Evolutionary conservation across 2,329 filamentous ascomycete genomes (phyloP).

Genomic region (Colletotrichum chlorophyti): DNA sequence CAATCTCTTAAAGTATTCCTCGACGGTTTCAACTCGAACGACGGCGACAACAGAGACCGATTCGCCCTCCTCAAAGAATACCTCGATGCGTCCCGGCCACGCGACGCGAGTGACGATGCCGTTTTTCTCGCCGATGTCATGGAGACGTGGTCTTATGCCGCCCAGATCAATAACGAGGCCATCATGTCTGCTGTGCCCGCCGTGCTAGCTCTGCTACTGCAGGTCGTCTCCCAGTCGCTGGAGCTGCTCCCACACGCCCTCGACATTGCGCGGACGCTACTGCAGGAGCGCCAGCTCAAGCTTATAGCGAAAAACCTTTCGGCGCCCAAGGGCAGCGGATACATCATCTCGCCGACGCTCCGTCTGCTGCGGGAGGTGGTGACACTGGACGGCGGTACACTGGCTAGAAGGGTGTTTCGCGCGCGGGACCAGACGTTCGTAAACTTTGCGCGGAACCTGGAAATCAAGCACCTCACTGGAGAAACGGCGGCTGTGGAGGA

Average conservation of each 20-base stretch:
- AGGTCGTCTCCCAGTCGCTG: conserved; percentile 75
- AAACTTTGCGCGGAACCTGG: conserved; percentile 80
- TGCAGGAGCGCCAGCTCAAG: conserved; percentile 82
- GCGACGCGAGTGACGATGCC: conserved; percentile 51
- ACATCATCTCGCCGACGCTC: conserved; percentile 86
- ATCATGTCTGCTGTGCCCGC: conserved; percentile 83
- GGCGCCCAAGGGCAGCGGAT: conserved; percentile 82
- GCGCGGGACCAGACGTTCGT: conserved; percentile 81
- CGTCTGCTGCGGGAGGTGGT: conserved; percentile 87
- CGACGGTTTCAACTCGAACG: conserved; percentile 65
- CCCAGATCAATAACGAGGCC: conserved; percentile 79
- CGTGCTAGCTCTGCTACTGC: conserved; percentile 81
- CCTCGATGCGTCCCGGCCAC: conserved; percentile 62
- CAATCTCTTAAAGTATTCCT: conserved; percentile 76
- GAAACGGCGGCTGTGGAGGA: conserved; percentile 63
- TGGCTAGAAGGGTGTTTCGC: conserved; percentile 79
- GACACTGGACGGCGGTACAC: conserved; percentile 82
- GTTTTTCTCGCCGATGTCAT: conserved; percentile 80
- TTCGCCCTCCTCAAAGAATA: conserved; percentile 72
- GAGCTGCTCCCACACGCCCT: conserved; percentile 79
- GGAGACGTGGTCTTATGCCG: conserved; percentile 86
- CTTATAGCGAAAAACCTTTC: conserved; percentile 81
- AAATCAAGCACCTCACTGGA: conserved; percentile 64
- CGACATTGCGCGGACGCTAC: conserved; percentile 79
- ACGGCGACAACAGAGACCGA: conserved; percentile 55